phyloP scores from a whole-genome alignment of 78 protist genomes.

The Anaeramoeba flamelloides region DNA sequence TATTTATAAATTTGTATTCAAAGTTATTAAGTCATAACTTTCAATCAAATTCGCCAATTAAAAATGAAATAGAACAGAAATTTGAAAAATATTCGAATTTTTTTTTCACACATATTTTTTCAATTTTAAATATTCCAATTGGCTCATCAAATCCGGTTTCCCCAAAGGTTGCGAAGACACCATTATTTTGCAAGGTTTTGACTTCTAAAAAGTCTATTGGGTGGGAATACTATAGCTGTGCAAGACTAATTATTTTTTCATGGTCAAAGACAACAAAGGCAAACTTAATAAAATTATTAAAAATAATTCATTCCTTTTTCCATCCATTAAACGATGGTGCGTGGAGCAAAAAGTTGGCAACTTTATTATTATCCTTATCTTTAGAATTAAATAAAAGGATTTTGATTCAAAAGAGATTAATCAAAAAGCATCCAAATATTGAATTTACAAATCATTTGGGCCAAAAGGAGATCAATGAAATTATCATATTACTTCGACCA shows the following conservation, averaged over 20 bases:
- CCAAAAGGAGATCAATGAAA: not conserved
- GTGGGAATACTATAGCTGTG: not conserved
- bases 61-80: too few relatives aligned
- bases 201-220: too few relatives aligned
- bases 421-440: not conserved
- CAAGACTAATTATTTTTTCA: not conserved
- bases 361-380: not conserved
- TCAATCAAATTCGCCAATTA: too few relatives aligned
- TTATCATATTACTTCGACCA: not conserved
- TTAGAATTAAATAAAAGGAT: not conserved
- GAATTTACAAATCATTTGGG: not conserved
- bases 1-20: too few relatives aligned
- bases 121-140: too few relatives aligned
- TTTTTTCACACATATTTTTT: too few relatives aligned
- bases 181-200: too few relatives aligned
- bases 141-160: too few relatives aligned
- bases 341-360: not conserved
- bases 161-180: too few relatives aligned
- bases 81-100: too few relatives aligned
- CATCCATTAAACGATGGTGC: not conserved
- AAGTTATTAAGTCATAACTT: too few relatives aligned
- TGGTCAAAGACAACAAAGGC: not conserved
- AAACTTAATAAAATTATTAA: not conserved
- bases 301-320: not conserved
- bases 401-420: not conserved